These are phyloP conservation scores for Annona squamosa DNA, from an alignment of 164 flowering plant species.

Conservation along the genomic window DNA sequence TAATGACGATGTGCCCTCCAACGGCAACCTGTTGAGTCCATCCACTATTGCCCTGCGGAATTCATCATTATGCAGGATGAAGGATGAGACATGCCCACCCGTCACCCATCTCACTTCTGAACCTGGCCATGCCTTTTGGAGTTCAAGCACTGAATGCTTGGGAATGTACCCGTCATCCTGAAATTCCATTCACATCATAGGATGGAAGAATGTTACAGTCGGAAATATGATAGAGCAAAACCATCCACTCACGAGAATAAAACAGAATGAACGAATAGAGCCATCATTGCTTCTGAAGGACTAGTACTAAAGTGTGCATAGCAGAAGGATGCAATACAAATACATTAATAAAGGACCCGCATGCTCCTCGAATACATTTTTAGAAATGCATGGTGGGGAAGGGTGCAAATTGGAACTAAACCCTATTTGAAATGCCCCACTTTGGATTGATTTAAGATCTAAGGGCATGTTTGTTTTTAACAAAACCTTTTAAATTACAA, in stretches of 20 bases:
- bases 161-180: constrained; percentile 99
- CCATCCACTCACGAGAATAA: background rate
- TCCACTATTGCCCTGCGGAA: constrained; percentile 87
- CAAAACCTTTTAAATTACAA: too few species aligned
- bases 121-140: constrained; percentile 97
- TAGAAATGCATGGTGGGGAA: background rate
- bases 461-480: too few species aligned
- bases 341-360: background rate
- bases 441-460: background rate
- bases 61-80: constrained; percentile 78
- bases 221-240: background rate
- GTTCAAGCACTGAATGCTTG: constrained; percentile 83
- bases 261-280: background rate
- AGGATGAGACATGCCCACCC: constrained; percentile 94
- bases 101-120: constrained; percentile 99
- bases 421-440: background rate
- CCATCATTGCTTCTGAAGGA: background rate
- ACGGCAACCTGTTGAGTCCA: constrained; percentile 59
- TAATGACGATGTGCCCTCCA: constrained; percentile 53
- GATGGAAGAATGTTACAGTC: background rate
- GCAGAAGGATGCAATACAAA: background rate
- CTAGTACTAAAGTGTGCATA: background rate
- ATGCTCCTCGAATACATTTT: background rate
- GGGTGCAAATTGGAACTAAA: background rate
- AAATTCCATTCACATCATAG: constrained; percentile 3